Evolutionary conservation across 805 yeast genomes (phyloP).

Genomic region (Spathaspora sp.): DNA sequence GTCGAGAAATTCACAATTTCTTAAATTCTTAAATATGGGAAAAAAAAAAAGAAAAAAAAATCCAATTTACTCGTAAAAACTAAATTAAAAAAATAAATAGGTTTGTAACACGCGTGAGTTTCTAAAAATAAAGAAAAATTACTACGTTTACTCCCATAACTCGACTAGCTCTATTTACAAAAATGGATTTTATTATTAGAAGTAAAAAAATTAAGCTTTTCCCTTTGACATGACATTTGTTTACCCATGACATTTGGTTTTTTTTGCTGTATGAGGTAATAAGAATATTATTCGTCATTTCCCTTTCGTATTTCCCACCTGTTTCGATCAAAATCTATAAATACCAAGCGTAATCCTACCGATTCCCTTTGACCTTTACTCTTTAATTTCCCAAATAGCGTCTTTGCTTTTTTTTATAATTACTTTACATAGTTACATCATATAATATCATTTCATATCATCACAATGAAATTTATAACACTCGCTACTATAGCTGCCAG

Average conservation of each 20-base stretch:
- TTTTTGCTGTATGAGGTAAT: background rate
- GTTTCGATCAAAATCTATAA: background rate
- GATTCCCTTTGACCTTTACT: too few relatives aligned
- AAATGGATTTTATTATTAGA: background rate
- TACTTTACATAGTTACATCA: background rate
- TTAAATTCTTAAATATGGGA: too few relatives aligned
- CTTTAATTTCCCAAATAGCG: background rate
- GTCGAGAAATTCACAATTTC: background rate
- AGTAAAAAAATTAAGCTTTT: background rate
- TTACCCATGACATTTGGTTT: too few relatives aligned
- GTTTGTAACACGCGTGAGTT: background rate
- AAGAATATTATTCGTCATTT: background rate
- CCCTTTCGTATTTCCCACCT: background rate
- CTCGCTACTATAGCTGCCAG: conserved; percentile 1
- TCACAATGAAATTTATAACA: conserved; percentile 2
- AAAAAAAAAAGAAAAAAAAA: too few relatives aligned
- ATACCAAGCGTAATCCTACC: background rate
- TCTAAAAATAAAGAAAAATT: background rate
- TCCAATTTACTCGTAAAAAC: too few relatives aligned
- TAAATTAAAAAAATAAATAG: too few relatives aligned
- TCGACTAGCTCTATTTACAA: background rate
- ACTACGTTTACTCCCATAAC: too few relatives aligned
- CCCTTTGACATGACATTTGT: too few relatives aligned
- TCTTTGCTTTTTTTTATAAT: background rate
- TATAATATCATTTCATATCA: background rate